Evolutionary conservation across 805 yeast genomes (phyloP).

Genomic region (Candida nitratophila): DNA sequence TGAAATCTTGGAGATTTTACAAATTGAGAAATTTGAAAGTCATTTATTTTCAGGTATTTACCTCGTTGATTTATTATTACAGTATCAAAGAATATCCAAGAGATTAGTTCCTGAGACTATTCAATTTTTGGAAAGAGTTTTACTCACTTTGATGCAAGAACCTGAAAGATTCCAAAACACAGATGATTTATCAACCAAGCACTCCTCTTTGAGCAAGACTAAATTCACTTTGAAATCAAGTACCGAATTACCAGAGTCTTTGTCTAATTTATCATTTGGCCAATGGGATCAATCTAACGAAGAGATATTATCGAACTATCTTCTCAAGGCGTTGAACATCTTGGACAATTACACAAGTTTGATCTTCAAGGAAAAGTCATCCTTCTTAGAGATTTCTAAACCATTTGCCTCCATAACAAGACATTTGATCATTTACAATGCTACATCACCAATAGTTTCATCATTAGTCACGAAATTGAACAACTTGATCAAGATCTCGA

Average conservation of each 20-base stretch:
- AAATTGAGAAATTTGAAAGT: constrained; percentile 17
- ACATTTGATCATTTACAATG: constrained; percentile 30
- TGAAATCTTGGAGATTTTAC: constrained; percentile 55
- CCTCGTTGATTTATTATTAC: constrained; percentile 54
- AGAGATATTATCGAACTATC: constrained; percentile 19
- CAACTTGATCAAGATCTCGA: constrained; percentile 42
- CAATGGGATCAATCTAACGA: constrained; percentile 8
- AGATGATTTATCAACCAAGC: constrained; percentile 14
- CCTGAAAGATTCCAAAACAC: constrained; percentile 16
- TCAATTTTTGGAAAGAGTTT: constrained; percentile 47
- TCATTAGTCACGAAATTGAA: constrained; percentile 35
- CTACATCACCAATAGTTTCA: constrained; percentile 26
- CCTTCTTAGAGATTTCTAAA: constrained; percentile 50
- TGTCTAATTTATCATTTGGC: constrained; percentile 7
- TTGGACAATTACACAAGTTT: constrained; percentile 23
- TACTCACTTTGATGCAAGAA: constrained; percentile 36
- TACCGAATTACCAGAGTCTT: constrained; percentile 7
- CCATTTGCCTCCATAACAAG: constrained; percentile 40
- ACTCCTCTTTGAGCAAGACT: constrained; percentile 9
- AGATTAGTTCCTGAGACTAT: constrained; percentile 77
- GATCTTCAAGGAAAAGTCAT: constrained; percentile 57
- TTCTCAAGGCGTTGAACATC: constrained; percentile 26
- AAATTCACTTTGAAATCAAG: constrained; percentile 12
- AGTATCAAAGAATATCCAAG: constrained; percentile 75
- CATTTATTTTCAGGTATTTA: constrained; percentile 52